Conservation (phyloP, 1,284 basidiomycete genomes). For the Sporisorium graminicola region DNA sequence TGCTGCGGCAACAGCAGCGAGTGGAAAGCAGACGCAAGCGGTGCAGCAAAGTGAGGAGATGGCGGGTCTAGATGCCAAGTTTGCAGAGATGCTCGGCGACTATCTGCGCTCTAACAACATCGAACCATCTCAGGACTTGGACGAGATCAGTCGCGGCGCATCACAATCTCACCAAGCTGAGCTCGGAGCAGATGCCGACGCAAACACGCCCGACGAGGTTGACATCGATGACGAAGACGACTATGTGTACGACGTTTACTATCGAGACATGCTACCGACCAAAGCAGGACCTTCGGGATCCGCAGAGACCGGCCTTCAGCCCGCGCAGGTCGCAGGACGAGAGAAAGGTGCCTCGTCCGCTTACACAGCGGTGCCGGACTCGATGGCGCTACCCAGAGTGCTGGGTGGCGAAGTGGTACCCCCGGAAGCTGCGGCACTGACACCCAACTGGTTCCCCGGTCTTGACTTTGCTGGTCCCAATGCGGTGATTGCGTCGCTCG, state of each 20-base stretch:
- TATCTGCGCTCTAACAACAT: slow-evolving; percentile 53
- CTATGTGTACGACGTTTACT: slow-evolving; percentile 68
- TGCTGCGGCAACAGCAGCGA: not conserved
- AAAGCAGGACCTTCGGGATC: slow-evolving; percentile 39
- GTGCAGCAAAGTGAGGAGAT: slow-evolving; percentile 38
- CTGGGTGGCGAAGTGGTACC: slow-evolving; percentile 44
- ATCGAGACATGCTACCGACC: slow-evolving; percentile 54
- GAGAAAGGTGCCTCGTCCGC: slow-evolving; percentile 32
- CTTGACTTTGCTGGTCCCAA: slow-evolving; percentile 40
- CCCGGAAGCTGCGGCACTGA: slow-evolving; percentile 22
- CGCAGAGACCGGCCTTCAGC: slow-evolving; percentile 36
- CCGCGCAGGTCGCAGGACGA: slow-evolving; percentile 46
- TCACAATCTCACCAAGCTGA: slow-evolving; percentile 2
- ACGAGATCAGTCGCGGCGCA: slow-evolving; percentile 31
- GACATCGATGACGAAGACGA: slow-evolving; percentile 46
- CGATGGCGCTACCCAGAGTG: slow-evolving; percentile 42
- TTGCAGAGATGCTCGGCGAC: slow-evolving; percentile 56
- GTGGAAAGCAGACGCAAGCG: not conserved
- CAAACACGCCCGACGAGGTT: not conserved
- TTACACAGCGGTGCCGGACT: slow-evolving; percentile 26
- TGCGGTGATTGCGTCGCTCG: slow-evolving; percentile 33
- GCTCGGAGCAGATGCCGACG: not conserved
- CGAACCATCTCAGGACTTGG: slow-evolving; percentile 43
- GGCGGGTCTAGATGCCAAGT: slow-evolving; percentile 53
- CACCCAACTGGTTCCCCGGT: slow-evolving; percentile 28